Evolutionary conservation across 1,139 yeast genomes (phyloP).

Genomic region (Taphrina pruni): DNA sequence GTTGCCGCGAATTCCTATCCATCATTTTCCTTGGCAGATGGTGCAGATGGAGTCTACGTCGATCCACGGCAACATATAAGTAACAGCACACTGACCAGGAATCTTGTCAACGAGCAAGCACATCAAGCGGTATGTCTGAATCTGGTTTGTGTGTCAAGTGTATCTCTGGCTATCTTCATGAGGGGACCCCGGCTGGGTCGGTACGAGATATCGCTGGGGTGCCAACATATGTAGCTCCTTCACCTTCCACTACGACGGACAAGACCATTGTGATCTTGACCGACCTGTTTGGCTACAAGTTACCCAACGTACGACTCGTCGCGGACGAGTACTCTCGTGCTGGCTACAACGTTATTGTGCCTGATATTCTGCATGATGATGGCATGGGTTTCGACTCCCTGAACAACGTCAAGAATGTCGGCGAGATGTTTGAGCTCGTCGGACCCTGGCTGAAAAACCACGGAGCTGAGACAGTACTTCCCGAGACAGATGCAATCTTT

Average conservation of each 20-base stretch:
- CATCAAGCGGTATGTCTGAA: neutral
- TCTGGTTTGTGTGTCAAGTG: constrained; percentile 19
- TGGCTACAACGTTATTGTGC: constrained; percentile 40
- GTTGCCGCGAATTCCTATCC: neutral
- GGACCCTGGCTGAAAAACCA: constrained; percentile 29
- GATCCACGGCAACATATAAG: neutral
- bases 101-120: neutral
- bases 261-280: constrained; percentile 39
- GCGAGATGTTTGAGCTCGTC: constrained; percentile 19
- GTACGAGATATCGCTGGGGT: constrained; percentile 28
- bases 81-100: neutral
- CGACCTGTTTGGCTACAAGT: constrained; percentile 44
- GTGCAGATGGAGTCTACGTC: neutral
- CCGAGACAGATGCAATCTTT: constrained; percentile 16
- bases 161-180: constrained; percentile 41
- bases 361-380: constrained; percentile 42
- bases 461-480: constrained; percentile 11
- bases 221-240: constrained; percentile 40
- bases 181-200: constrained; percentile 42
- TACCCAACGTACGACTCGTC: constrained; percentile 43
- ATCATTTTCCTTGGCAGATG: neutral
- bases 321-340: constrained; percentile 45
- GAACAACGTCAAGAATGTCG: constrained; percentile 1
- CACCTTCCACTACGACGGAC: constrained; percentile 26
- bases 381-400: constrained; percentile 17